Conservation (phyloP, 2,329 filamentous ascomycete genomes). For the Arthrobotrys sinensis region DNA sequence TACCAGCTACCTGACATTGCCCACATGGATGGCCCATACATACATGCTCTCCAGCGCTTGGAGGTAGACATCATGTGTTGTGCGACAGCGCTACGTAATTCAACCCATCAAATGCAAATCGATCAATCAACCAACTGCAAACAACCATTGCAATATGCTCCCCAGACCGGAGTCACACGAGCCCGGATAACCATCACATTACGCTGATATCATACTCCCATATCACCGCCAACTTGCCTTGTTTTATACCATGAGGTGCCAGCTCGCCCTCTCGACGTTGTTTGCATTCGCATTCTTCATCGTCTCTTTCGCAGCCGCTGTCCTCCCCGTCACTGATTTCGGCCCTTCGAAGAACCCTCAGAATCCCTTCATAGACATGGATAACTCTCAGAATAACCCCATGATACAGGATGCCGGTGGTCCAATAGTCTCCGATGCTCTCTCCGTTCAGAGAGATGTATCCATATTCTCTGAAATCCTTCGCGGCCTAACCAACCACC, state of each 20-base stretch:
- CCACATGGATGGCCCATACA: too few relatives aligned
- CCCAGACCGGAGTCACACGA: slow-evolving; percentile 23
- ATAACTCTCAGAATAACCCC: slow-evolving; percentile 30
- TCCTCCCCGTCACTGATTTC: slow-evolving; percentile 45
- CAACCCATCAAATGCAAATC: too few relatives aligned
- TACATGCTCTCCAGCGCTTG: too few relatives aligned
- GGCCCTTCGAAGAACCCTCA: slow-evolving; percentile 37
- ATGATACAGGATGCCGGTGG: slow-evolving; percentile 3
- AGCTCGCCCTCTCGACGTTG: slow-evolving; percentile 16
- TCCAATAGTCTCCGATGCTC: slow-evolving; percentile 57
- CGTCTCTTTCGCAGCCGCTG: slow-evolving; percentile 35
- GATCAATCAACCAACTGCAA: neutral
- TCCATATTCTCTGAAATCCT: slow-evolving; percentile 58
- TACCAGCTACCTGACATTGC: too few relatives aligned
- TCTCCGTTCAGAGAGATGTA: slow-evolving; percentile 57
- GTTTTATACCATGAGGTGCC: slow-evolving; percentile 43
- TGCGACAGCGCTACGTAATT: slow-evolving; percentile 34
- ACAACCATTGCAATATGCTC: slow-evolving; percentile 14
- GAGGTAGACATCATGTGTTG: slow-evolving; percentile 21
- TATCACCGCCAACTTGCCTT: neutral
- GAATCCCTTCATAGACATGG: slow-evolving; percentile 48
- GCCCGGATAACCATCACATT: slow-evolving; percentile 23
- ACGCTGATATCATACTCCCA: neutral
- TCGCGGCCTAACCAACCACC: slow-evolving; percentile 33
- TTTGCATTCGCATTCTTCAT: slow-evolving; percentile 31